These are phyloP conservation scores for Chaetoceros muelleri DNA, from an alignment of 108 stramenopile species.

Conservation along the genomic window DNA sequence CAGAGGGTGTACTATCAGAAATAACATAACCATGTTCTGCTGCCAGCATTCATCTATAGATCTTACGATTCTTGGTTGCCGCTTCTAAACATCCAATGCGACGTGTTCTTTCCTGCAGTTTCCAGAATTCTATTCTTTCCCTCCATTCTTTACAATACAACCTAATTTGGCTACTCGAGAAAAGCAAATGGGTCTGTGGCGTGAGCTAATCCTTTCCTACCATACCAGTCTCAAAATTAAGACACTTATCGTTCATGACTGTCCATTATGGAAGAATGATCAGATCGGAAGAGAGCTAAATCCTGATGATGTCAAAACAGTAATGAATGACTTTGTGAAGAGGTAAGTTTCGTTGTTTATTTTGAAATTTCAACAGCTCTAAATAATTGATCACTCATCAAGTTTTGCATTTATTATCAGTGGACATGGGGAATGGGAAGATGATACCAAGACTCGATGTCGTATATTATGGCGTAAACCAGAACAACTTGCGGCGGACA, in stretches of 20 bases:
- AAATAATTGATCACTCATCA: not conserved
- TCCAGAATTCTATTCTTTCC: constrained; percentile 82
- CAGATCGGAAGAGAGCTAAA: constrained; percentile 46
- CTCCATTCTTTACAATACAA: constrained; percentile 87
- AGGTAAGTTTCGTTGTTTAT: constrained; percentile 7
- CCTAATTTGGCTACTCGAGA: constrained; percentile 60
- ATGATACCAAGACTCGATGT: constrained; percentile 48
- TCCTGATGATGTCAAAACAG: constrained; percentile 29
- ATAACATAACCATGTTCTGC: too few species aligned
- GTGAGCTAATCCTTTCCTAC: constrained; percentile 72
- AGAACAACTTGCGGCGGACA: constrained; percentile 75
- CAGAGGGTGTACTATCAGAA: too few species aligned
- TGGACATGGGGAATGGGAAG: constrained; percentile 83
- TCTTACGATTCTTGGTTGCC: too few species aligned
- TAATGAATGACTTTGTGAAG: constrained; percentile 54
- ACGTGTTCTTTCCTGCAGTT: constrained; percentile 27
- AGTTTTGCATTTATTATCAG: not conserved
- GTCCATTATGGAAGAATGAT: constrained; percentile 75
- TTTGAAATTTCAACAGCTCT: not conserved
- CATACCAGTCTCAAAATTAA: constrained; percentile 67
- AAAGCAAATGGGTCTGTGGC: constrained; percentile 80
- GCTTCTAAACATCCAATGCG: too few species aligned
- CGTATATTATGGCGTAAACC: constrained; percentile 81
- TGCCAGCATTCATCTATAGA: too few species aligned
- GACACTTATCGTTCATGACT: constrained; percentile 75